Conservation (phyloP, 805 yeast species). For the Cyberlindnera japonica region DNA sequence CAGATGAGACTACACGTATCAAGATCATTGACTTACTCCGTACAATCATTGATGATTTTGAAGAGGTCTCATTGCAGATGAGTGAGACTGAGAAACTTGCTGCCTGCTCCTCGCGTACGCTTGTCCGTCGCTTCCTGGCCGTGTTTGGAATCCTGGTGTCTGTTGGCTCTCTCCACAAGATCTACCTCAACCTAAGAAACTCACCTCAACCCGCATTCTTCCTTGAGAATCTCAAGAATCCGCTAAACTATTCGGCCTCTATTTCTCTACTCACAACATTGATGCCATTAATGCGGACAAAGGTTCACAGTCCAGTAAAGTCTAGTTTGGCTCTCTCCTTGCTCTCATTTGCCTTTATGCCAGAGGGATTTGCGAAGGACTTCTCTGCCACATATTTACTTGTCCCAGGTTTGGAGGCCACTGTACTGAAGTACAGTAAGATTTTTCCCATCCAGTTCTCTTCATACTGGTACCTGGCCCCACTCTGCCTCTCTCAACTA, state of each 20-base stretch:
- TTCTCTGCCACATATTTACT: slow-evolving; percentile 14
- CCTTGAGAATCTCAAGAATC: not conserved
- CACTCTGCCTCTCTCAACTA: slow-evolving; percentile 18
- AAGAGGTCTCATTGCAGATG: not conserved
- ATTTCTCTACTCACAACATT: slow-evolving; percentile 1
- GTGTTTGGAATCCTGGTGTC: slow-evolving; percentile 11
- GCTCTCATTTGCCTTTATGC: slow-evolving; percentile 10
- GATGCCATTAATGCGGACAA: slow-evolving; percentile 9
- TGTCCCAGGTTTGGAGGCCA: slow-evolving; percentile 14
- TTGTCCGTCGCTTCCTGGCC: slow-evolving; percentile 11
- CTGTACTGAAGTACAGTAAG: slow-evolving; percentile 1
- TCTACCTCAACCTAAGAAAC: slow-evolving; percentile 2
- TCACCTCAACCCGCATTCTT: not conserved
- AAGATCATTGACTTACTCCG: slow-evolving; percentile 8
- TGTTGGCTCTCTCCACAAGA: slow-evolving; percentile 5
- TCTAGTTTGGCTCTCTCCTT: slow-evolving; percentile 3
- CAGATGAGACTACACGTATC: slow-evolving; percentile 7
- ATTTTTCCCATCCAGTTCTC: not conserved
- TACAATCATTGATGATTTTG: slow-evolving; percentile 11
- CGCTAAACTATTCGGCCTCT: slow-evolving; percentile 7
- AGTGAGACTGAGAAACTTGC: not conserved
- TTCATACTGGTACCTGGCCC: slow-evolving; percentile 17
- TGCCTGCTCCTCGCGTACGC: slow-evolving; percentile 6
- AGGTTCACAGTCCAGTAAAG: not conserved
- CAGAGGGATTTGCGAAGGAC: slow-evolving; percentile 17